Conservation (phyloP, 169 alveolate species). For the Sarcocystis neurona region DNA sequence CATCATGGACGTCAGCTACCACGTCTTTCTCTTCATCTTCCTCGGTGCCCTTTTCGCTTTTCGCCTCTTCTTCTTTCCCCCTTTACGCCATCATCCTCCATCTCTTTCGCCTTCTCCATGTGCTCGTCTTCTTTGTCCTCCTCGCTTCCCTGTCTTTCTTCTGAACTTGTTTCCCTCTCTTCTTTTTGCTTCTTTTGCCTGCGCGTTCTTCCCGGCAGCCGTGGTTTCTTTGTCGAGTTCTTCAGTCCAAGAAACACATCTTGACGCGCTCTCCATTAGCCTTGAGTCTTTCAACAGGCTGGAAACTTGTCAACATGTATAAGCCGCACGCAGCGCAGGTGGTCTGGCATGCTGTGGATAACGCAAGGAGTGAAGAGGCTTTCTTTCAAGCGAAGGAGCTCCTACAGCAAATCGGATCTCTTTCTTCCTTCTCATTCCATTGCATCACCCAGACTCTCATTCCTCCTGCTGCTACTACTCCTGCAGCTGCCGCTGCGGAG, state of each 20-base stretch:
- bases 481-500: no score
- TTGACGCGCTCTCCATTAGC: slow-evolving; percentile 60
- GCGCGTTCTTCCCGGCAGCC: slow-evolving; percentile 2
- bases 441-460: slow-evolving; percentile 46
- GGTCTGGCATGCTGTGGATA: slow-evolving; percentile 66
- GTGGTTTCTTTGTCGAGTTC: slow-evolving; percentile 46
- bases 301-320: slow-evolving; percentile 49
- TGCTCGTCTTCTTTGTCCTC: not conserved
- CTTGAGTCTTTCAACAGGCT: slow-evolving; percentile 36
- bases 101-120: no score
- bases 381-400: slow-evolving; percentile 40
- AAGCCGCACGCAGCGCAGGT: slow-evolving; percentile 30
- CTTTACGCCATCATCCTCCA: no score
- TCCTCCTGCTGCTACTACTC: not conserved
- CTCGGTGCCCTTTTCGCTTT: no score
- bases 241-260: slow-evolving; percentile 60
- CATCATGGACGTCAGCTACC: no score
- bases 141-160: not conserved
- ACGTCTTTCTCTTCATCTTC: no score
- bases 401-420: slow-evolving; percentile 43
- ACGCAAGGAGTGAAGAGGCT: slow-evolving; percentile 57
- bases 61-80: no score
- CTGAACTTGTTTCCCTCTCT: not conserved
- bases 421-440: slow-evolving; percentile 42
- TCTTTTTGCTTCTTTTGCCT: not conserved